Evolutionary conservation across 257 asterid species (phyloP), one percentile per base, ranked within the genome.

Genomic region (Eustoma russellianum): DNA sequence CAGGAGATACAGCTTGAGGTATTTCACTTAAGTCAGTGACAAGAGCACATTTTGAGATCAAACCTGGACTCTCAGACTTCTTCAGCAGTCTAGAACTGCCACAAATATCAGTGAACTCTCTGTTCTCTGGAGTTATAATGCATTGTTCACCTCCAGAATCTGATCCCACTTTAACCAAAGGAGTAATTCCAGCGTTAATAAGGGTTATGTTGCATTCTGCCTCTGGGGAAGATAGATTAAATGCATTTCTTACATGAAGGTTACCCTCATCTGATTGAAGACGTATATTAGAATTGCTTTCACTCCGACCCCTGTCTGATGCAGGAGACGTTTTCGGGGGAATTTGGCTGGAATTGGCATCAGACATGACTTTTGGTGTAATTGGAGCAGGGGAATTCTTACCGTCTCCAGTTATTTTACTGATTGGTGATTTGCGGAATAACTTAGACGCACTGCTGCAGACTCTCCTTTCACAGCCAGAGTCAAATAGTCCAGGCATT

Each of bases 361-460:
- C 58, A 54, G 63, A 16, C 65, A 63, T 68, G 53, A 48, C 66
- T 60, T 69, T 75, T 69, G 77, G 55, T 49, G 60, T 19, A 17
- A 56, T 70, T 45, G 68, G 53, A 60, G 55, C 44, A 53, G 81
- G 73, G 53, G 81, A 70, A 46, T 57, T 79, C 63, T 68, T 69
- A 38, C 72, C 68, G 63, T 66, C 59, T 66, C 61, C 70, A 49
- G 34, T 44, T 41, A 62, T 70, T 19, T 62, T 81, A 53, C 71
- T 55, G 48, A 52, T 45, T 56, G 47, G 35, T n/a, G 58, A 46
- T 65, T 54, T 57, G 30, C 65, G 55, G 11, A 38, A 62, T 52
- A 41, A 28, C 60, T 50, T 17, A 71, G 70, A 78, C 48, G 53
- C 43, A 50, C 60, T 64, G 47, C 70, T 43, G 47, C 75, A 69